phyloP scores from a whole-genome alignment of 768 basidiomycete species.

The Rhizopogon vesiculosus region DNA sequence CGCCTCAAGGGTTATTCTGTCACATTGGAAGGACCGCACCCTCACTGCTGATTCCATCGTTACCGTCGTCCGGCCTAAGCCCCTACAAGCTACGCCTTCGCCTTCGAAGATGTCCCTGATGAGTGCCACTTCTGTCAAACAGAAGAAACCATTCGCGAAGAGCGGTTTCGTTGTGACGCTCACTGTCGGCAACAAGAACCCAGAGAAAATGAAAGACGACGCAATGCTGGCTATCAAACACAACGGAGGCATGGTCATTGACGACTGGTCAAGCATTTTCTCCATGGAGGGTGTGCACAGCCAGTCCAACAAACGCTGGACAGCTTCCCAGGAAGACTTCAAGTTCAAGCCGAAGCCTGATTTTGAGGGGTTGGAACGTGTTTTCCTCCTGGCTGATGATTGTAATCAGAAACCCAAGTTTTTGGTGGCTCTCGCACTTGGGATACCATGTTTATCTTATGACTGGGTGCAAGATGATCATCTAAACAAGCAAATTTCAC shows the following conservation, averaged over 20 bases:
- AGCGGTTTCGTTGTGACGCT: constrained; percentile 61
- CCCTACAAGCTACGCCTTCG: constrained; percentile 34
- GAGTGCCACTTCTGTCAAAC: constrained; percentile 30
- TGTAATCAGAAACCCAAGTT: constrained; percentile 72
- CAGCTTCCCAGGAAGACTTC: constrained; percentile 43
- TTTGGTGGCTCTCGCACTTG: constrained; percentile 76
- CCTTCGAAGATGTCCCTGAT: constrained; percentile 43
- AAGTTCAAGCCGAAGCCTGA: constrained; percentile 38
- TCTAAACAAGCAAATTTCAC: constrained; percentile 24
- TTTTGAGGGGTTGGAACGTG: constrained; percentile 26
- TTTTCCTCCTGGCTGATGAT: constrained; percentile 68
- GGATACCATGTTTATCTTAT: constrained; percentile 73
- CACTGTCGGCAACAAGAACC: constrained; percentile 30
- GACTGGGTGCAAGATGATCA: constrained; percentile 46
- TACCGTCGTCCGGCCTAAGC: constrained; percentile 34
- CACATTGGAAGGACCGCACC: constrained; percentile 50
- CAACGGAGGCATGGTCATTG: constrained; percentile 54
- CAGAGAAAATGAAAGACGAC: constrained; percentile 36
- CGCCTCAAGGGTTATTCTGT: constrained; percentile 42
- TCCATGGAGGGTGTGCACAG: constrained; percentile 48
- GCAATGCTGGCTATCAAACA: constrained; percentile 40
- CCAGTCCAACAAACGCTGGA: constrained; percentile 46
- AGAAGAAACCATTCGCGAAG: constrained; percentile 36
- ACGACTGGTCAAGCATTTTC: constrained; percentile 58
- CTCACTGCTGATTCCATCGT: constrained; percentile 40